Evolutionary conservation across 2,329 filamentous ascomycete genomes (phyloP).

Genomic region (Aureobasidium sp.): DNA sequence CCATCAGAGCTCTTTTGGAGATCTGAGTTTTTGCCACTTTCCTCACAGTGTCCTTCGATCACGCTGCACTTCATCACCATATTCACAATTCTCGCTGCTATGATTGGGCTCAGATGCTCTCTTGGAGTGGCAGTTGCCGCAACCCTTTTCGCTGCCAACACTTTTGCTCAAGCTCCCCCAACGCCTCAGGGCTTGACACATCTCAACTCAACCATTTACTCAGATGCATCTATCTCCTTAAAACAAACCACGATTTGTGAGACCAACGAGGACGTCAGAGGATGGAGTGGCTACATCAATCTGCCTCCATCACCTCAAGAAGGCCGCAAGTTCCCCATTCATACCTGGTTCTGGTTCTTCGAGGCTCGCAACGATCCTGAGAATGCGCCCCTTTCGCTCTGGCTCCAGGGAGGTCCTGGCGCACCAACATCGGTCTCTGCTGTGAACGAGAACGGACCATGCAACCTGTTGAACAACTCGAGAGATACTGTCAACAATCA

Average conservation of each 20-base stretch:
- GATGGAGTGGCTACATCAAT: conserved; percentile 29
- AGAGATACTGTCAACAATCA: conserved; percentile 37
- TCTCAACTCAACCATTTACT: not conserved
- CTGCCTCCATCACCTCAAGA: conserved; percentile 12
- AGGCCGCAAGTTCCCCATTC: conserved; percentile 23
- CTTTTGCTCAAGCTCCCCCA: not conserved
- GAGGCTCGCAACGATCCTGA: conserved; percentile 41
- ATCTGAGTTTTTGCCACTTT: too few relatives aligned
- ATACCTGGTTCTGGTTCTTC: conserved; percentile 46
- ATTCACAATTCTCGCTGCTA: not conserved
- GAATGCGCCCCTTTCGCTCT: conserved; percentile 47
- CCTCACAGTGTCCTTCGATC: too few relatives aligned
- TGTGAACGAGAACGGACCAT: conserved; percentile 49
- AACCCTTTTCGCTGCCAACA: not conserved
- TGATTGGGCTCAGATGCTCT: not conserved
- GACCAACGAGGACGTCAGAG: conserved; percentile 40
- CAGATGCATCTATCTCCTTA: not conserved
- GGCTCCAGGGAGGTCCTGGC: conserved; percentile 58
- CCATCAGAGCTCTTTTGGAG: not conserved
- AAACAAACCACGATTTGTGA: conserved; percentile 31
- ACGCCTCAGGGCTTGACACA: not conserved
- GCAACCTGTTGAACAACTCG: conserved; percentile 32
- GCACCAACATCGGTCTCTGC: conserved; percentile 54
- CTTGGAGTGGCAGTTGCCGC: not conserved
- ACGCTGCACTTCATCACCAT: not conserved